Conservation (phyloP, 768 basidiomycete species). For the Coprinellus micaceus region DNA sequence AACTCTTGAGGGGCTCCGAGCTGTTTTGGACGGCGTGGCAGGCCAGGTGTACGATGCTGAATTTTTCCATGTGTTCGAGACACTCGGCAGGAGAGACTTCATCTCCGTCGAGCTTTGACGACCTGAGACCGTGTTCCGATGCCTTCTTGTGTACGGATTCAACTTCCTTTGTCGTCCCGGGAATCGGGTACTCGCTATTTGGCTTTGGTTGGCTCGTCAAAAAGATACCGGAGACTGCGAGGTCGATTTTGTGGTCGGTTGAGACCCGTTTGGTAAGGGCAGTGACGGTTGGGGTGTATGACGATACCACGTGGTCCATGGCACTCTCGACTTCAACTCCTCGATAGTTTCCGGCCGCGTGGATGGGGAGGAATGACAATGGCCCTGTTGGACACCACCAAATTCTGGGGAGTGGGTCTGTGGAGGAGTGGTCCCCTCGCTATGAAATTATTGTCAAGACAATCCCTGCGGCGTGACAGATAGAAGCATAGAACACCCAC, state of each 20-base stretch:
- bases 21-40: constrained; percentile 15
- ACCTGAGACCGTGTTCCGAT: constrained; percentile 7
- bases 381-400: constrained; percentile 26
- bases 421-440: not conserved
- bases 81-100: constrained; percentile 7
- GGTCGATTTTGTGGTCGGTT: not conserved
- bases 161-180: constrained; percentile 12
- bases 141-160: not conserved
- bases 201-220: constrained; percentile 1
- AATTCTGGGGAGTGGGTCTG: constrained; percentile 2
- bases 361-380: constrained; percentile 34
- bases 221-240: not conserved
- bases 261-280: constrained; percentile 3
- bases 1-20: constrained; percentile 10
- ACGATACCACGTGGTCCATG: constrained; percentile 17
- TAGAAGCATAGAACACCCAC: not conserved
- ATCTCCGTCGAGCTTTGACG: constrained; percentile 16
- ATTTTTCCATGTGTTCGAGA: constrained; percentile 9
- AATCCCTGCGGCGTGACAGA: no score
- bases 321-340: not conserved
- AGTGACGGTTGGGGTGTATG: constrained; percentile 17
- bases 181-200: not conserved
- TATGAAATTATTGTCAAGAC: no score
- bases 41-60: constrained; percentile 15
- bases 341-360: constrained; percentile 32